Conservation (phyloP, 352 stramenopile genomes). For the Phytopythium aichiense region DNA sequence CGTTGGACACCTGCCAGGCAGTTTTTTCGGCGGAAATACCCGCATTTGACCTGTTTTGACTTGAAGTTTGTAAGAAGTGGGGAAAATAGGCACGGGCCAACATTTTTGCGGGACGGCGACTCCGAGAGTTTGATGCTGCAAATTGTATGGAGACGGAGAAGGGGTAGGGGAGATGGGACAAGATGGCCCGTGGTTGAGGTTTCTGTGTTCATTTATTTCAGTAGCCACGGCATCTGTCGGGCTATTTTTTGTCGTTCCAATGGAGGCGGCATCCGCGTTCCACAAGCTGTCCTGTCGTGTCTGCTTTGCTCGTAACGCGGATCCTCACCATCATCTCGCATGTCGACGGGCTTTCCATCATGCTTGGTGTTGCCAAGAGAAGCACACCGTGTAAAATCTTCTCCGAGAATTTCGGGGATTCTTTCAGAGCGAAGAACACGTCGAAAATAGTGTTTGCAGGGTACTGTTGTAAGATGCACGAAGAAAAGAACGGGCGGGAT, state of each 20-base stretch:
- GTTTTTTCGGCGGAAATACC: neutral
- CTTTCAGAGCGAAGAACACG: neutral
- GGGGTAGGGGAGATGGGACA: neutral
- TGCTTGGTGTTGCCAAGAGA: too few relatives aligned
- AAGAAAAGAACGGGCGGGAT: neutral
- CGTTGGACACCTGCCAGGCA: slow-evolving; percentile 6
- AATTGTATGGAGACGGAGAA: neutral
- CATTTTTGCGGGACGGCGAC: neutral
- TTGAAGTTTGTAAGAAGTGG: neutral
- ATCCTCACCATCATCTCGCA: too few relatives aligned
- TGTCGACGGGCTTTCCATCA: too few relatives aligned
- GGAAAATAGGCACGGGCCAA: neutral
- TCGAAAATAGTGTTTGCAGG: neutral
- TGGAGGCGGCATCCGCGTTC: too few relatives aligned
- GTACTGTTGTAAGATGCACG: neutral
- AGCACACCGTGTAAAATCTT: too few relatives aligned
- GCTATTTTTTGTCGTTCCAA: too few relatives aligned
- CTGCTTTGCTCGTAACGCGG: too few relatives aligned
- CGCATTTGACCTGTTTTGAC: neutral
- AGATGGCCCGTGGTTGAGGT: neutral
- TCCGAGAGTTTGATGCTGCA: neutral
- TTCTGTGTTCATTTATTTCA: neutral
- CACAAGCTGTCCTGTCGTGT: too few relatives aligned
- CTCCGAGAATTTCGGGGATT: too few relatives aligned
- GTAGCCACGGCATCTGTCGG: neutral